Evolutionary conservation across 1,284 basidiomycete species (phyloP), one percentile per base, ranked within the genome.

Genomic region (Ustilago xerochloae): DNA sequence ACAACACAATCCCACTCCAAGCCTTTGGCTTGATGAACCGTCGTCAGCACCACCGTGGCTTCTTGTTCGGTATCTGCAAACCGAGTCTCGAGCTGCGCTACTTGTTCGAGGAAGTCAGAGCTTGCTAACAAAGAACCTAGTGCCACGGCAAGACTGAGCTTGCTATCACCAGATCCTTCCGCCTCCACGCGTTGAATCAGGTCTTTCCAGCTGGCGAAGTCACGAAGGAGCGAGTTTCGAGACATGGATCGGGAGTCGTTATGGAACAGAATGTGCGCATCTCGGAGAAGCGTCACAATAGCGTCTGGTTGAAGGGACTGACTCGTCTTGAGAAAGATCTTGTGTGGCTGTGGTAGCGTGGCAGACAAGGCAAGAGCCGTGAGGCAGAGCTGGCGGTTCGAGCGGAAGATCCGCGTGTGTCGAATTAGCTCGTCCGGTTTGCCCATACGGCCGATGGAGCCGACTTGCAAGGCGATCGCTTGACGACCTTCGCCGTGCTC

Each of bases 11-110:
- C 77, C 80, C 80, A 81, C 36, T 81, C 80, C 18, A 81, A 70
- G 24, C 80, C 80, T 43, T 81, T 81, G 7, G 78, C 77, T 54
- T 81, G 80, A 29, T 81, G 80, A 15, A 79, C 77, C 20, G 80
- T 81, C 6, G 78, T 75, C 26, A 81, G 54, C 6, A 81, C 62
- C 15, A 81, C 63, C 1, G 63, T 58, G 0, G 80, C 80, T 0
- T 47, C 61, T 3, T 61, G 55, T 35, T 79, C 75, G 1, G 41
- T 46, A 12, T 50, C 52, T 12, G 72, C 63, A 36, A 80, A 80
- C 2, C 75, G 68, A 20, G 61, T 64, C 38, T 80, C 72, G 20
- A 81, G 63, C 45, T 48, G 43, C 6, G 52, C 39, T 6, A 81
- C 72, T 32, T 65, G 66, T 8, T 69, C 72, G 30, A 79, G 57